Evolutionary conservation across 2,329 filamentous ascomycete genomes (phyloP), one percentile per base, ranked within the genome.

Genomic region (Didymella lethalis): DNA sequence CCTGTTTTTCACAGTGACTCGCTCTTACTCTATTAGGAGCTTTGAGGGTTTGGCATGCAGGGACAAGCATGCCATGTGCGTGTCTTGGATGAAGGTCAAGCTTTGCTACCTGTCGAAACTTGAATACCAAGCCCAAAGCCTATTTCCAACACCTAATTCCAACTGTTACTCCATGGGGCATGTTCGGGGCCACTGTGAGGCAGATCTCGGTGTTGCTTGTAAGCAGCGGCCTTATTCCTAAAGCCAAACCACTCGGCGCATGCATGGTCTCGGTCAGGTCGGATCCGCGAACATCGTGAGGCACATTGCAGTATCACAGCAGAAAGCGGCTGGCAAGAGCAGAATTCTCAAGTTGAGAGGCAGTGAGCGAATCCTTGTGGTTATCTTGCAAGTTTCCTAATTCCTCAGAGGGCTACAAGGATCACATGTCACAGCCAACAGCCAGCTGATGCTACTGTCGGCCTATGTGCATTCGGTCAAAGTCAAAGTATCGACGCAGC

Each of bases 1-100:
- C 55, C 59, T 62, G 26, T 26, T 56, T 62, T 56, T 44, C 2
- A 55, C 48, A 48, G 47, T 48, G 14, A 28, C n/a, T 7, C 7
- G 7, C 7, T 36, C 32, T 6, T 36, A n/a, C 32, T 16, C 7
- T 5, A 7, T n/a, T 6, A 8, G 32, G 32, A 36, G 6, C 0
- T n/a, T 36, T 36, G 16, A 6, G 16, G 32, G 16, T n/a, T 18
- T 36, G 16, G 32, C 32, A 8, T 36, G 32, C 7, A 6, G 16
- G 16, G 5, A n/a, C 32, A 6, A 36, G 31, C 31, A 36, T n/a
- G 14, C 4, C 32, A 16, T 36, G 16, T 1, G 16, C 6, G 32
- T n/a, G 16, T 36, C 32, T n/a, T 7, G 16, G 16, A 6, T 36
- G 32, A 36, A 36, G 32, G 32, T 36, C 11, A 36, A 36, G 32